These are phyloP conservation scores for Entoloma clypeatum DNA, from an alignment of 1,284 basidiomycete genomes.

Conservation along the genomic window DNA sequence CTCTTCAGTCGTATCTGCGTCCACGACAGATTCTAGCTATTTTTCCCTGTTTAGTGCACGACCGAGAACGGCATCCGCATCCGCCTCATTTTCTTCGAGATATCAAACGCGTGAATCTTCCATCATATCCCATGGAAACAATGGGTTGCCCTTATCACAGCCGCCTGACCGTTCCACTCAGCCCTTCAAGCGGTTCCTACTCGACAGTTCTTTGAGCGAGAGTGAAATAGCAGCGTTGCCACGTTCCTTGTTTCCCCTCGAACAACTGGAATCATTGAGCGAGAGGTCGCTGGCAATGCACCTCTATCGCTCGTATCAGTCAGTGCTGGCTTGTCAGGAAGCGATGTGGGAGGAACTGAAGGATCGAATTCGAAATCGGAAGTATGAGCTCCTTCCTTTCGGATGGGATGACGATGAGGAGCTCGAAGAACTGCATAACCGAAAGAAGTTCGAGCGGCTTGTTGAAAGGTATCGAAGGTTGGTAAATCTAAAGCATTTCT, in stretches of 20 bases:
- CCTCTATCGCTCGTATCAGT: slow-evolving; percentile 58
- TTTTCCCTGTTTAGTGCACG: slow-evolving; percentile 27
- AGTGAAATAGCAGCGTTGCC: slow-evolving; percentile 36
- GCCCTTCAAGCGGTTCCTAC: slow-evolving; percentile 30
- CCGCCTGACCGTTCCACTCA: slow-evolving; percentile 14
- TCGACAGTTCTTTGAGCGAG: slow-evolving; percentile 34
- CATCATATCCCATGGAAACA: slow-evolving; percentile 11
- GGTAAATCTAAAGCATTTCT: slow-evolving; percentile 21
- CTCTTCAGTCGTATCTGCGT: slow-evolving; percentile 36
- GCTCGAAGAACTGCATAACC: slow-evolving; percentile 48
- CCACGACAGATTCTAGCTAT: slow-evolving; percentile 25
- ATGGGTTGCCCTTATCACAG: slow-evolving; percentile 6
- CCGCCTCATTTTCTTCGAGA: slow-evolving; percentile 29
- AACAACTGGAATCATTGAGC: slow-evolving; percentile 44
- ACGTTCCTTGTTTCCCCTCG: slow-evolving; percentile 40
- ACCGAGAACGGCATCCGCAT: slow-evolving; percentile 31
- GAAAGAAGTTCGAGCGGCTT: slow-evolving; percentile 61
- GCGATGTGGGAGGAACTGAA: slow-evolving; percentile 79
- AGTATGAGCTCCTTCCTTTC: slow-evolving; percentile 45
- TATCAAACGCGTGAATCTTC: slow-evolving; percentile 22
- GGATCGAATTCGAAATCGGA: slow-evolving; percentile 53
- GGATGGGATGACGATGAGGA: slow-evolving; percentile 70
- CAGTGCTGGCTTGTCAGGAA: slow-evolving; percentile 67
- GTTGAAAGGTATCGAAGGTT: slow-evolving; percentile 60
- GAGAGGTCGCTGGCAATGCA: slow-evolving; percentile 69